A percentile compares a stretch with the other conserved stretches of the same genome.
These are phyloP conservation scores for Colletotrichum endophyticum DNA, from an alignment of 2,329 filamentous ascomycete genomes.

Conservation along the genomic window DNA sequence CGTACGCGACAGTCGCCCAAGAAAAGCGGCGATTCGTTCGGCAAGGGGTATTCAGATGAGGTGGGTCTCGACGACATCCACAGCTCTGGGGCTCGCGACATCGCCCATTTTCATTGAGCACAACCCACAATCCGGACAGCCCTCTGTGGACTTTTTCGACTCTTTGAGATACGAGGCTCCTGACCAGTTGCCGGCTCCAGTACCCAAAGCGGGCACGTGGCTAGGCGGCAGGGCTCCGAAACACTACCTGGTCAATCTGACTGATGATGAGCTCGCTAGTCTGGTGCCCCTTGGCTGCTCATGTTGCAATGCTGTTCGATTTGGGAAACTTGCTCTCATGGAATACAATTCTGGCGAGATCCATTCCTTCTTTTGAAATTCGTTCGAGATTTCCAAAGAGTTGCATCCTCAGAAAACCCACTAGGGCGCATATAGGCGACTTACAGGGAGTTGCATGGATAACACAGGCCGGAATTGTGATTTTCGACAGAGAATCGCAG, in stretches of 20 bases:
- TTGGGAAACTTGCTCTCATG: not conserved
- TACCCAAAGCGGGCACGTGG: not conserved
- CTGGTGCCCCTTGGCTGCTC: not conserved
- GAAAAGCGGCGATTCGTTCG: not conserved
- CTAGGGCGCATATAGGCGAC: not conserved
- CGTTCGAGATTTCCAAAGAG: not conserved
- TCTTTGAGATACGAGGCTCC: not conserved
- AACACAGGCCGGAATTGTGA: not conserved
- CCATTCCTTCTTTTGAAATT: not conserved
- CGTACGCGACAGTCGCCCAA: not conserved
- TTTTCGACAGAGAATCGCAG: not conserved
- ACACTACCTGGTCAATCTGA: not conserved
- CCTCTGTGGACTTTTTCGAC: not conserved
- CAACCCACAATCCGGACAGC: not conserved
- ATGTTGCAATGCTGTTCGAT: not conserved
- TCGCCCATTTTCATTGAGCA: not conserved
- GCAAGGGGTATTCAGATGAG: not conserved
- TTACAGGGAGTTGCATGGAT: not conserved
- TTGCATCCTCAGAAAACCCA: not conserved
- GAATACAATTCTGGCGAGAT: not conserved
- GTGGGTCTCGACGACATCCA: not conserved
- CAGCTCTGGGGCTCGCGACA: not conserved
- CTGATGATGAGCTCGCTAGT: not conserved
- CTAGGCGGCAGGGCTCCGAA: not conserved
- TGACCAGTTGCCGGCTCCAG: not conserved